phyloP scores from a whole-genome alignment of 2,329 filamentous ascomycete genomes.

The Macrophomina tecta region DNA sequence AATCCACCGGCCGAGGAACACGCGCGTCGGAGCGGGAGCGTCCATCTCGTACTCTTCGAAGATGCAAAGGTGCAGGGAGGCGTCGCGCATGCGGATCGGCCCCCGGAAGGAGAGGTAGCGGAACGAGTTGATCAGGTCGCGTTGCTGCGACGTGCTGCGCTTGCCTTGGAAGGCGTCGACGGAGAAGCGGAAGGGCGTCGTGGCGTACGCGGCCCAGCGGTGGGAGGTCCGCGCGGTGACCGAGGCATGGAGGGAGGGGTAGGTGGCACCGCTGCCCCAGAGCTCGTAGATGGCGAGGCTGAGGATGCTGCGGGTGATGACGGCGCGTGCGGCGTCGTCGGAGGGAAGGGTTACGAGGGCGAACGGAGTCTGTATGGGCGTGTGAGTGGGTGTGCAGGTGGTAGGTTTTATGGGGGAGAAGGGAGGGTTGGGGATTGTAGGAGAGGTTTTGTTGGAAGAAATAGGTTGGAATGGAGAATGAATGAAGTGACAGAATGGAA shows the following conservation, averaged over 20 bases:
- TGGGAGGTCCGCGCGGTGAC: constrained; percentile 65
- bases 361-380: constrained; percentile 75
- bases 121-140: constrained; percentile 82
- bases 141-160: constrained; percentile 65
- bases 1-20: constrained; percentile 77
- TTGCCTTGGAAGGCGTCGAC: constrained; percentile 83
- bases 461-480: background rate
- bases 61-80: constrained; percentile 77
- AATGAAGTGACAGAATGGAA: background rate
- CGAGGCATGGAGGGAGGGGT: constrained; percentile 71
- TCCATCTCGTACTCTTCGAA: constrained; percentile 78
- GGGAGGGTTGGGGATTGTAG: background rate
- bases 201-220: constrained; percentile 70
- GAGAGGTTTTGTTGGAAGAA: background rate
- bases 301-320: constrained; percentile 80
- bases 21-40: constrained; percentile 61
- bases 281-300: constrained; percentile 85
- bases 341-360: constrained; percentile 73
- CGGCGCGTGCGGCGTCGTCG: constrained; percentile 67
- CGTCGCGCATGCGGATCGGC: constrained; percentile 73
- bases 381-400: background rate
- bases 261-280: constrained; percentile 76
- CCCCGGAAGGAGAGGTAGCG: constrained; percentile 78
- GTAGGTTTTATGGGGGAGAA: background rate
- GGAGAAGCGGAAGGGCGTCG: constrained; percentile 78